Evolutionary conservation across 768 basidiomycete genomes (phyloP).

Genomic region (Hortiboletus campestris): DNA sequence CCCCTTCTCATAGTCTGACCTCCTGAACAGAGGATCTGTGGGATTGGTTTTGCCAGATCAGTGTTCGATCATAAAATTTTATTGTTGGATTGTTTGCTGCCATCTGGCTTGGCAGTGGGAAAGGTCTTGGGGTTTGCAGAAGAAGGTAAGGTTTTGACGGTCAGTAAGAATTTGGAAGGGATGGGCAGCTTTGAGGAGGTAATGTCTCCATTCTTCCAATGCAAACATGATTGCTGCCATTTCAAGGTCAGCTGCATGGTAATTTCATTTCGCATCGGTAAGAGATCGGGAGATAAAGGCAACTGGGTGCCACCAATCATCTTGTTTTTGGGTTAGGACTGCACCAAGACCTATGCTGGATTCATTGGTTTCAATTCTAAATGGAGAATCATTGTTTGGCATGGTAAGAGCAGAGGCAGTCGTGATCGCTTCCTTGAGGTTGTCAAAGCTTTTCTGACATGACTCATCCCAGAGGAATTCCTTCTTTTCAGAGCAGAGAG

Average conservation of each 20-base stretch:
- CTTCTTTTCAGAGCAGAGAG: not conserved
- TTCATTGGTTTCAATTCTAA: too few relatives aligned
- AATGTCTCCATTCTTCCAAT: not conserved
- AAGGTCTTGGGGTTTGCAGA: not conserved
- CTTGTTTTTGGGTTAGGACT: too few relatives aligned
- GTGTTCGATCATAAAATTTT: not conserved
- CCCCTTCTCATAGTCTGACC: not conserved
- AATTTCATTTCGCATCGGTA: not conserved
- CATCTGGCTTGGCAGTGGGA: not conserved
- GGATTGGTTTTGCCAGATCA: not conserved
- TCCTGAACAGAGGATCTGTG: not conserved
- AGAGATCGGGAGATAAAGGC: not conserved
- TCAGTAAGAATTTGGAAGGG: not conserved
- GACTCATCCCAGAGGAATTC: not conserved
- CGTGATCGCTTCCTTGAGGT: fast-evolving
- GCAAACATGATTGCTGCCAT: not conserved
- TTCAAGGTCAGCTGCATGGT: not conserved
- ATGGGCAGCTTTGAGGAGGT: not conserved
- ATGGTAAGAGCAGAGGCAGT: not conserved
- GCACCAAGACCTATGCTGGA: too few relatives aligned
- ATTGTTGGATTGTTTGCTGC: not conserved
- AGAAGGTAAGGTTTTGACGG: not conserved
- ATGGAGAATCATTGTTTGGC: too few relatives aligned
- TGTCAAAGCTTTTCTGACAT: not conserved
- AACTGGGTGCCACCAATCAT: not conserved